Evolutionary conservation across 2,329 filamentous ascomycete genomes (phyloP), one percentile per base, ranked within the genome.

Genomic region (Epichloe amarillans): DNA sequence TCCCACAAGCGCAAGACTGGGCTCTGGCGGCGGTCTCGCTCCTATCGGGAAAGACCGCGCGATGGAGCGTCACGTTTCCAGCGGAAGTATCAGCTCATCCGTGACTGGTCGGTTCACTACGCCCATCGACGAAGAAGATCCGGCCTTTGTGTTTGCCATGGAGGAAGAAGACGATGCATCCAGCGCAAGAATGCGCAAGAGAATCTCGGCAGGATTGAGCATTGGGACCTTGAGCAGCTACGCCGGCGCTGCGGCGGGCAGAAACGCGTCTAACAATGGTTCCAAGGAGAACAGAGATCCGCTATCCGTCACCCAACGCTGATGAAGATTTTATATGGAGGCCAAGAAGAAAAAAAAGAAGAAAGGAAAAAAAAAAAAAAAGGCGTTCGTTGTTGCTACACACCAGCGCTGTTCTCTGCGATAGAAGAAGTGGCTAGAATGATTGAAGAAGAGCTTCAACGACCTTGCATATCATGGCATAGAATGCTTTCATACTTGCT

Each of bases 71-170:
- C 79, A 82, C 61, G 70, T 80, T 37, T 82, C 78, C 57, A 79
- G 73, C 51, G 73, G 73, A 33, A 81, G 78, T 56, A 74, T 80
- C 57, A 71, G 74, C 56, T 78, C 76, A 46, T 72, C 66, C 19
- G 66, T 68, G 39, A 77, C 72, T 39, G 77, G 76, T 19, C 70
- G 80, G 15, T 82, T 81, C 61, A 79, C 79, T 2, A 82, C 78
- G 1, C 79, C 79, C 3, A 83, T 83, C 54, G 79, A 82, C 53
- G 80, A 83, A 60, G 80, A 83, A 57, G 78, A 83, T 50, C 71
- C 76, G 4, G 74, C 78, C 26, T 82, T 83, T 56, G 76, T 83
- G 14, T 83, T 83, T 61, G 77, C 70, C 59, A 83, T 83, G 79
- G 80, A 83, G 56, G 77, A 80, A 50, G 77, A 79, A 26, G 76